Evolutionary conservation across 768 basidiomycete species (phyloP).

Genomic region (Cubamyces sp.): DNA sequence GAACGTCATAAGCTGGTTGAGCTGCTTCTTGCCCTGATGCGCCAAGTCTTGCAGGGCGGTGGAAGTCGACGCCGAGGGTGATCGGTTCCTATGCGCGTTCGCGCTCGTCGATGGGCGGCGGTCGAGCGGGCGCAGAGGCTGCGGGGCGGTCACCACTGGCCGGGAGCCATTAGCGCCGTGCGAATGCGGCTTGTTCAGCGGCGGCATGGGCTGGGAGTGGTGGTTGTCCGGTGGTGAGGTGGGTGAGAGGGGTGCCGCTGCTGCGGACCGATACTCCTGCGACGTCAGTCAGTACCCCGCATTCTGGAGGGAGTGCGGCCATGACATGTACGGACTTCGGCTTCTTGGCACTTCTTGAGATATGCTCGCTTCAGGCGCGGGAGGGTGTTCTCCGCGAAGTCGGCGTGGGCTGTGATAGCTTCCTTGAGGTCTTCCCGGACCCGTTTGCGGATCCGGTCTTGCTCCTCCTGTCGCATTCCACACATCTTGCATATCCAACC

Average conservation of each 20-base stretch:
- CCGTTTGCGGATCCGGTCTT: conserved; percentile 88
- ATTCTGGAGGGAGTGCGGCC: background rate
- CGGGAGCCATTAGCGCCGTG: conserved; percentile 49
- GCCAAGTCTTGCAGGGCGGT: conserved; percentile 87
- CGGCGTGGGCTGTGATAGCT: conserved; percentile 74
- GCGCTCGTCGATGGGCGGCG: conserved; percentile 69
- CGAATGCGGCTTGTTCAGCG: conserved; percentile 37
- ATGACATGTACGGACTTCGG: conserved; percentile 60
- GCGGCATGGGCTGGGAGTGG: conserved; percentile 38
- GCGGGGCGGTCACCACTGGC: conserved; percentile 68
- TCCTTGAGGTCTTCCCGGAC: conserved; percentile 91
- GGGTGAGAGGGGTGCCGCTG: conserved; percentile 45
- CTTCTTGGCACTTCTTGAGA: conserved; percentile 82
- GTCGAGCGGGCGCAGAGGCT: conserved; percentile 75
- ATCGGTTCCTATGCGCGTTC: conserved; percentile 47
- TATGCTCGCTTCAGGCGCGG: conserved; percentile 83
- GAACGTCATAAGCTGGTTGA: conserved; percentile 86
- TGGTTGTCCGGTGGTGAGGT: conserved; percentile 33
- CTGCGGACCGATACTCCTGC: conserved; percentile 70
- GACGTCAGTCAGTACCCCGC: conserved; percentile 10
- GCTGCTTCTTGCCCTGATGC: conserved; percentile 85
- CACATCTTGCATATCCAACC: background rate
- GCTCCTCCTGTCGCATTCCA: conserved; percentile 64
- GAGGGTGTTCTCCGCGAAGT: conserved; percentile 78
- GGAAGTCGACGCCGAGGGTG: conserved; percentile 81